Evolutionary conservation across 805 yeast species (phyloP).

Genomic region (Ascoidea asiatica): DNA sequence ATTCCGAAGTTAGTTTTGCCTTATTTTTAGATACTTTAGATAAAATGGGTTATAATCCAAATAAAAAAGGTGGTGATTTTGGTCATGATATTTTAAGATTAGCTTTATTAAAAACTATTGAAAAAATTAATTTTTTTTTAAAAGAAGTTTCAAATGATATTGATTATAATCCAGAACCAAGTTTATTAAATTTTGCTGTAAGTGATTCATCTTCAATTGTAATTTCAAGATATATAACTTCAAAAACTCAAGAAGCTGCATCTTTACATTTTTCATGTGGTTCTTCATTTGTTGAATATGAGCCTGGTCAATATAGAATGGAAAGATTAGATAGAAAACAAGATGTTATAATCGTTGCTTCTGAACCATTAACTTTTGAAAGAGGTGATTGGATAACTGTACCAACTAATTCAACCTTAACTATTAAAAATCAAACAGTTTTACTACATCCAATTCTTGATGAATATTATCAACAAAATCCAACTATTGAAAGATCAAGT

Average conservation of each 20-base stretch:
- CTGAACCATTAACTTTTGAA: constrained; percentile 94
- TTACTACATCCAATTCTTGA: constrained; percentile 83
- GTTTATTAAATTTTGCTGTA: constrained; percentile 83
- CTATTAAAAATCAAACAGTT: constrained; percentile 76
- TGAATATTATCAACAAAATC: constrained; percentile 71
- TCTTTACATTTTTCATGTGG: constrained; percentile 92
- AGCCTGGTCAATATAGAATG: constrained; percentile 88
- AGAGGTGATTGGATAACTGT: constrained; percentile 96
- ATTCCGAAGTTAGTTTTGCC: constrained; percentile 92
- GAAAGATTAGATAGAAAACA: constrained; percentile 87
- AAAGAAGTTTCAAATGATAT: constrained; percentile 33
- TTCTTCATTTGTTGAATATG: constrained; percentile 76
- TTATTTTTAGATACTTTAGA: constrained; percentile 65
- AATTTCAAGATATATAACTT: constrained; percentile 78
- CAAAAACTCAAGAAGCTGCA: constrained; percentile 90
- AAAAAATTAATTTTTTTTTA: constrained; percentile 69
- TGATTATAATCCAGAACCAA: constrained; percentile 44
- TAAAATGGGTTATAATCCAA: constrained; percentile 66
- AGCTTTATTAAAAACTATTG: constrained; percentile 66
- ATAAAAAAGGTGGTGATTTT: constrained; percentile 27
- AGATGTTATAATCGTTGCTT: constrained; percentile 91
- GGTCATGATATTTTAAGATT: constrained; percentile 45
- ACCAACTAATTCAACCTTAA: constrained; percentile 79
- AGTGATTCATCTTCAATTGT: constrained; percentile 86
- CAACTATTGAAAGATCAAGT: constrained; percentile 54